A percentile compares a stretch with the other conserved stretches of the same genome.
Conservation (phyloP, 345 rosid species). For the Camelina laxa region DNA sequence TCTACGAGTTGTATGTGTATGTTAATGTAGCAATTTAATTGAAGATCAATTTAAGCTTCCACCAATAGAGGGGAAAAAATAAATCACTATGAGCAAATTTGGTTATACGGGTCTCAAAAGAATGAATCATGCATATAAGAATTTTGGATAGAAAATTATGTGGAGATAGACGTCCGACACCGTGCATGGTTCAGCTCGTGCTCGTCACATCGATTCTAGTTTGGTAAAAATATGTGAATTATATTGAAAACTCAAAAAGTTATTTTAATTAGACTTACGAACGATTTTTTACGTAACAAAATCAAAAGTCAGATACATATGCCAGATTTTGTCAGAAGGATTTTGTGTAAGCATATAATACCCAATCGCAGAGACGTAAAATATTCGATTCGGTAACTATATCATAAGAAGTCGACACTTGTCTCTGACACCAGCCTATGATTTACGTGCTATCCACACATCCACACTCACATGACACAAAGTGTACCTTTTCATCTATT, state of each 20-base stretch:
- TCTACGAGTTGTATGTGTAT: too few relatives aligned
- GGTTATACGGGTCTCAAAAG: slow-evolving; percentile 1
- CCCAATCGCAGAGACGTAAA: slow-evolving; percentile 37
- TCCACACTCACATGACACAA: slow-evolving; percentile 25
- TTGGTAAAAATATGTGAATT: slow-evolving; percentile 39
- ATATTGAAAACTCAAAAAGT: slow-evolving; percentile 24
- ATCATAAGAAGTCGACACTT: slow-evolving; percentile 27
- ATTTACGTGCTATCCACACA: slow-evolving; percentile 38
- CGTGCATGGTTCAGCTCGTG: slow-evolving; percentile 34
- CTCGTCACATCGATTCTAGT: slow-evolving; percentile 2
- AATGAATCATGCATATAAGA: background rate
- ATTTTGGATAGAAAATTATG: background rate
- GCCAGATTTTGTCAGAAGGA: slow-evolving; percentile 36
- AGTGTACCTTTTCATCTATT: slow-evolving; percentile 21
- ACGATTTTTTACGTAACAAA: slow-evolving; percentile 12
- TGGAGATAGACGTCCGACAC: slow-evolving; percentile 32
- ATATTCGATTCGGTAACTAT: slow-evolving; percentile 40
- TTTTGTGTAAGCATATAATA: slow-evolving; percentile 33
- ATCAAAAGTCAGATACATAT: slow-evolving; percentile 22
- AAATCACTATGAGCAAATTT: background rate
- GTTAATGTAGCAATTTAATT: too few relatives aligned
- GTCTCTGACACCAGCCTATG: slow-evolving; percentile 2
- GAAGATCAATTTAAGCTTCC: too few relatives aligned
- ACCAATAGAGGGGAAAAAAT: too few relatives aligned
- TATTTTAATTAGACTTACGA: slow-evolving; percentile 24